Base-by-base conservation (phyloP, 805 yeast species). In the Lachancea sp. region DNA sequence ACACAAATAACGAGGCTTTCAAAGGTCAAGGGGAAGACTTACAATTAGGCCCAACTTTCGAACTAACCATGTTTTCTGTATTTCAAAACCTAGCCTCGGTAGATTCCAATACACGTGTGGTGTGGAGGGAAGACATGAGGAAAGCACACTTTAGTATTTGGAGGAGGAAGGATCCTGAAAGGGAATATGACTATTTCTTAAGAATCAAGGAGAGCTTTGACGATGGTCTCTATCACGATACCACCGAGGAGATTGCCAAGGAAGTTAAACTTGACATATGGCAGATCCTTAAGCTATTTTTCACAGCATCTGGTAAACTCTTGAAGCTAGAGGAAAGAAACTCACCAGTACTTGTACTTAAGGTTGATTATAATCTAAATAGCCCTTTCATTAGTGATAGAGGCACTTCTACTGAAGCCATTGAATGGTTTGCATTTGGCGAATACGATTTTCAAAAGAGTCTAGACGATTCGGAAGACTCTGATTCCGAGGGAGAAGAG, bases 111-210 rank as follows among this genome's bases (percentile, higher is more conserved):
- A 55, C 54, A 13, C 70, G 73, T 39, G 69, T 83, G 2, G 67
- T 75, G 2, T 84, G 94, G 94, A 80, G 79, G 47, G 94, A 84
- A 48, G 79, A 78, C 36, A 74, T 68, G 59, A 79, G 86, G 13
- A 69, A 76, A 41, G 74, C 81, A 24, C 52, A 57, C 40, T 73
- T 77, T 0, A 60, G 59, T 25, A 49, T 83, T 3, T 49, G 52
- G 40, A 54, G 74, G 19, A 40, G 55, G 2, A 43, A 47, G 11
- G 47, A 43, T 37, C 40, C 3, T 21, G 32, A 17, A 19, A 19
- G 16, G 15, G 19, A 22, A 4, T 80, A 60, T 51, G 38, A 52
- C 8, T 81, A 80, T 54, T 58, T 53, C 4, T 43, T 83, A 13
- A 58, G 54, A 8, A 65, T 83, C 2, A 53, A 52, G 4, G 89